Evolutionary conservation across 192 early-diverging fungal genomes (phyloP).

Genomic region (Mortierella alpina): DNA sequence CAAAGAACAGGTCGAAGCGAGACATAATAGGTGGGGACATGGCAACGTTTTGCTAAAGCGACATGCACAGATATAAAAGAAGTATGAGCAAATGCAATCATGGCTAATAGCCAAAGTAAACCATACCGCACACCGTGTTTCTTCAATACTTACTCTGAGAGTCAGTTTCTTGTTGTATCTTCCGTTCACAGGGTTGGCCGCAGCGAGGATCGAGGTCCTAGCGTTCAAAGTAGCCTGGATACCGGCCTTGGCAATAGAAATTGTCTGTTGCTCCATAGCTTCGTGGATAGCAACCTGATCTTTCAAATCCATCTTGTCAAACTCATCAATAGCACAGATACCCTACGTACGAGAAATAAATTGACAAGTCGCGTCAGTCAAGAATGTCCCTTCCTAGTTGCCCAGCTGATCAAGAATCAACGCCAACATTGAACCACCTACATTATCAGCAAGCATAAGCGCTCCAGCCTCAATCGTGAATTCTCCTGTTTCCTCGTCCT

Average conservation of each 20-base stretch:
- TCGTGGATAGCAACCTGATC: constrained; percentile 99
- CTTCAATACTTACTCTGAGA: constrained; percentile 68
- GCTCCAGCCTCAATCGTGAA: constrained; percentile 98
- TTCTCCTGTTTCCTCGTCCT: constrained; percentile 98
- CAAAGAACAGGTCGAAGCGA: constrained; percentile 98
- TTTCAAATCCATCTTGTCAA: constrained; percentile 97
- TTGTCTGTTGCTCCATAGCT: constrained; percentile 99
- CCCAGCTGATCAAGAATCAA: background rate
- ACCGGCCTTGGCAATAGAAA: constrained; percentile 95
- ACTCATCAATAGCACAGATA: constrained; percentile 98
- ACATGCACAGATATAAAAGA: background rate
- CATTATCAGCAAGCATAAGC: constrained; percentile 97
- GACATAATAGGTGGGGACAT: constrained; percentile 99
- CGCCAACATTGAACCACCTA: constrained; percentile 35
- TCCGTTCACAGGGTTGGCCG: constrained; percentile 95
- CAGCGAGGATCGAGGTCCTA: constrained; percentile 93
- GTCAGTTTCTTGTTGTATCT: constrained; percentile 96
- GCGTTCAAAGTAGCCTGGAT: constrained; percentile 96
- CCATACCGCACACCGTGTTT: background rate
- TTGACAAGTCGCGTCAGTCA: background rate
- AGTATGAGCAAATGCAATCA: background rate
- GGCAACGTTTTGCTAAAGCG: constrained; percentile 88
- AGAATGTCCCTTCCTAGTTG: background rate
- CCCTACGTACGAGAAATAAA: constrained; percentile 63
- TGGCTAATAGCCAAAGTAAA: background rate